Percentiles rank a stretch among this genome's conserved stretches.
Conservation (phyloP, 768 basidiomycete species). For the Pulveroboletus sp. region DNA sequence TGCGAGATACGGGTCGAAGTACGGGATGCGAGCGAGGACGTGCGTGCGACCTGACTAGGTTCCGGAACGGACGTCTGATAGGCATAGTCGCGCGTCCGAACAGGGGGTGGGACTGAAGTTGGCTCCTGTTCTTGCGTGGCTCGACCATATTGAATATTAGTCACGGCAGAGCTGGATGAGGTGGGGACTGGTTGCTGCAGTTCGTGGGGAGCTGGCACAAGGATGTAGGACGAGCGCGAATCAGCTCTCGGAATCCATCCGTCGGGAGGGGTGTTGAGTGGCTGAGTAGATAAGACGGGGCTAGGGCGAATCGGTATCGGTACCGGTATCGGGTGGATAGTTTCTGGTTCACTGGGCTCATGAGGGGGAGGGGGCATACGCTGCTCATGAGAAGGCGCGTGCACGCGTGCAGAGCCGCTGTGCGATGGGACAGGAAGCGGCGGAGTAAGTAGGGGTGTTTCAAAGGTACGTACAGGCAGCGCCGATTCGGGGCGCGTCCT, state of each 20-base stretch:
- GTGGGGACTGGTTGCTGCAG: conserved; percentile 11
- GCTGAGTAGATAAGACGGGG: conserved; percentile 8
- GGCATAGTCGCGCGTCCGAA: conserved; percentile 28
- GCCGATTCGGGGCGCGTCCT: conserved; percentile 27
- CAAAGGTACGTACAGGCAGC: conserved; percentile 23
- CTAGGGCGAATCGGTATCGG: conserved; percentile 26
- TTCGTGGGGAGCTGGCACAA: conserved; percentile 21
- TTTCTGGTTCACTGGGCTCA: conserved; percentile 19
- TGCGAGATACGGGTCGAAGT: conserved; percentile 31
- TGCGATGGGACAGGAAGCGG: conserved; percentile 23
- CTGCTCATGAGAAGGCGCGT: conserved; percentile 19
- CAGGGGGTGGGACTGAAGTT: conserved; percentile 12
- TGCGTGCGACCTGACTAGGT: conserved; percentile 9
- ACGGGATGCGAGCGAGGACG: conserved; percentile 23
- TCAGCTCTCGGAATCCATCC: conserved; percentile 29
- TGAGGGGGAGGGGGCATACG: conserved; percentile 8
- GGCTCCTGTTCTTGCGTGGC: conserved; percentile 6
- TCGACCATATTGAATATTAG: conserved; percentile 13
- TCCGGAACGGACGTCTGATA: conserved; percentile 18
- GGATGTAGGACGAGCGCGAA: conserved; percentile 22
- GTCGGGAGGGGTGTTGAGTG: conserved; percentile 15
- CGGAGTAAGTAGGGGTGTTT: conserved; percentile 10
- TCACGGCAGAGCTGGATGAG: conserved; percentile 12
- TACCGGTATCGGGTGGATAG: conserved; percentile 27
- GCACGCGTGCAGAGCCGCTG: conserved; percentile 8